Evolutionary conservation across 768 basidiomycete genomes (phyloP), one percentile per base, ranked within the genome.

Genomic region (Phylloporus rhodoxanthus): DNA sequence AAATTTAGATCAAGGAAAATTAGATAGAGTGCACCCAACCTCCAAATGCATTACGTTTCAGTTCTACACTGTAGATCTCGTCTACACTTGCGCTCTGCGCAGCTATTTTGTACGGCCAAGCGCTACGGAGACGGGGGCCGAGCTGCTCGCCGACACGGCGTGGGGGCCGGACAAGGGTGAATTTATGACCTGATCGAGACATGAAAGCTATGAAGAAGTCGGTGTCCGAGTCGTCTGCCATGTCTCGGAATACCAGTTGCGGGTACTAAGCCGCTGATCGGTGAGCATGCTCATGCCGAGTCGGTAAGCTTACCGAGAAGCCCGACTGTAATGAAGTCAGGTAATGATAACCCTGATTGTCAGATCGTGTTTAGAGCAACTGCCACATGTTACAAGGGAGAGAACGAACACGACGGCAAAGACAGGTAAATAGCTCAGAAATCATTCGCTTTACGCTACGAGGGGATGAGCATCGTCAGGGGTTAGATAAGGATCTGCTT

Each of bases 201-300:
- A 88, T 75, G 60, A 75, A 79, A 19, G 80, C 81, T 15, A 83
- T 63, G 59, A 90, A 88, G 64, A 87, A 85, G 41, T 75, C 68
- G 0, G 79, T 73, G 10, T 72, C 64, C 19, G 51, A 54, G 57
- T 85, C 80, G 8, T 74, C 70, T 25, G 68, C 62, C 19, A 72
- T 70, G 36, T 78, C 74, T 53, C 77, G 75, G 62, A 89, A 90
- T 42, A 89, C 70, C n/a, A 87, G 73, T 20, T 82, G 80, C 40
- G 85, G 82, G 33, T 75, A 69, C 79, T 82, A 56, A 53, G 10
- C 15, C 21, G 8, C 19, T 14, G 26, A 41, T 56, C 38, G 56
- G 60, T 51, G 14, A 53, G 33, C 43, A 25, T 30, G 42, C n/a
- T 40, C 25, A 25, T 11, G 47, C 34, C 36, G n/a, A 21, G 13